Conservation (phyloP, 1,284 basidiomycete species). For the Naganishia sp. region DNA sequence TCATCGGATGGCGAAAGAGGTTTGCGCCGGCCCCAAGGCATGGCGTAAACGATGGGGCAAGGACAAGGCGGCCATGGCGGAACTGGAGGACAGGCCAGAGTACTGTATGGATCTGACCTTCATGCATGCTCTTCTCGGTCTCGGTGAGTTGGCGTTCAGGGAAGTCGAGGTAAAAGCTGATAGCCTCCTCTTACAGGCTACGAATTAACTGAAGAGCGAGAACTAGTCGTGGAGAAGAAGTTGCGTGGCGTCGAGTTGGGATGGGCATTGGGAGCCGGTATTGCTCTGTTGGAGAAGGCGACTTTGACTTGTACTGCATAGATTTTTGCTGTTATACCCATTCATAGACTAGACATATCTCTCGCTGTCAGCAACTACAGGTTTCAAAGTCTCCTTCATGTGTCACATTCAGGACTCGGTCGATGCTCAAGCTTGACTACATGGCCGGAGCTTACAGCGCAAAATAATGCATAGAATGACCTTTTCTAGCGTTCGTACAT, state of each 20-base stretch:
- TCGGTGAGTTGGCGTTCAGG: constrained; percentile 49
- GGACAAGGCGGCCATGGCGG: constrained; percentile 64
- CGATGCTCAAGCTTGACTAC: too few relatives aligned
- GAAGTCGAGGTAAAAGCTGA: not conserved
- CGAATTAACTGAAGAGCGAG: constrained; percentile 69
- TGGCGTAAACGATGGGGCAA: constrained; percentile 60
- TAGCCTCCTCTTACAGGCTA: constrained; percentile 58
- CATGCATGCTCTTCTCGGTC: constrained; percentile 80
- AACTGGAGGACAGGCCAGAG: constrained; percentile 81
- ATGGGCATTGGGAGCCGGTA: constrained; percentile 85
- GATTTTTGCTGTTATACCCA: not conserved
- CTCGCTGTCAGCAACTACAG: not conserved
- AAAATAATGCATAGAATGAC: too few relatives aligned
- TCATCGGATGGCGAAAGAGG: constrained; percentile 64
- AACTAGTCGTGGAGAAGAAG: constrained; percentile 81
- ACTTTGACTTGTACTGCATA: constrained; percentile 50
- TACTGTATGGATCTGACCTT: constrained; percentile 95
- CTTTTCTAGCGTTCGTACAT: too few relatives aligned
- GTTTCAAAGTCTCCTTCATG: too few relatives aligned
- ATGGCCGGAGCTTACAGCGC: too few relatives aligned
- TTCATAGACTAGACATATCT: not conserved
- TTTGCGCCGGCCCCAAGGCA: constrained; percentile 67
- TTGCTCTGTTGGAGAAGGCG: constrained; percentile 62
- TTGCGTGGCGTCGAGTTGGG: constrained; percentile 89
- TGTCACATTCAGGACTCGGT: too few relatives aligned